Evolutionary conservation across 345 rosid genomes (phyloP).

Genomic region (Salix suchowensis): DNA sequence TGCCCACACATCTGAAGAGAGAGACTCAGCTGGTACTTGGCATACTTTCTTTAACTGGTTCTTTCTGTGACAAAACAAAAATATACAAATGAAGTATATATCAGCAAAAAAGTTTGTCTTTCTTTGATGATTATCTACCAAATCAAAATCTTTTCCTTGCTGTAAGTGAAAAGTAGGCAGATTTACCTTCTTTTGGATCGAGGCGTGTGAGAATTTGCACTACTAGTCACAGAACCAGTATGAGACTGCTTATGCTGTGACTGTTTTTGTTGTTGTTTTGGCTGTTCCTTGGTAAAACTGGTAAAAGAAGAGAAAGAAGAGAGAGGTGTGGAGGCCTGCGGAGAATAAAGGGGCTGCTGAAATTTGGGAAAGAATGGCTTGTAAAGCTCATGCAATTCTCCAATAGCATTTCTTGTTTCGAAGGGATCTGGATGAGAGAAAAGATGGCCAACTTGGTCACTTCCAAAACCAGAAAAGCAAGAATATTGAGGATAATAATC

Average conservation of each 20-base stretch:
- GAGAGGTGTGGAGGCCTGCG: conserved; percentile 20
- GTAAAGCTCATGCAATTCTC: conserved; percentile 72
- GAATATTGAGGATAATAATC: conserved; percentile 18
- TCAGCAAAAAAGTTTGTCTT: background rate
- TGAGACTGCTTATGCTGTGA: conserved; percentile 32
- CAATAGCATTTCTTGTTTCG: conserved; percentile 32
- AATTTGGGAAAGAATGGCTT: conserved; percentile 58
- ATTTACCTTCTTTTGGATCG: conserved; percentile 85
- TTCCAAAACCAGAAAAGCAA: conserved; percentile 18
- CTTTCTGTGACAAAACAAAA: conserved; percentile 47
- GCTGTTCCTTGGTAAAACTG: conserved; percentile 22
- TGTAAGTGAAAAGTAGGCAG: background rate
- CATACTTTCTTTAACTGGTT: conserved; percentile 79
- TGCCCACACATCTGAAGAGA: conserved; percentile 94
- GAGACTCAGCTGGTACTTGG: conserved; percentile 83
- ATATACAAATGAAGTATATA: background rate
- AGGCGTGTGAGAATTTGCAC: conserved; percentile 46
- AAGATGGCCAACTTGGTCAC: conserved; percentile 16
- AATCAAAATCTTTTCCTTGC: background rate
- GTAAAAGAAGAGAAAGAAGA: conserved; percentile 39
- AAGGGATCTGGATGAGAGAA: conserved; percentile 28
- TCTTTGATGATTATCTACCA: background rate
- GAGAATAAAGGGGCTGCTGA: conserved; percentile 18
- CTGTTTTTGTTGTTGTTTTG: conserved; percentile 17
- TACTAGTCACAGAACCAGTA: conserved; percentile 22